Evolutionary conservation across 2,329 filamentous ascomycete genomes (phyloP).

Genomic region (Trematosphaeria pertusa): DNA sequence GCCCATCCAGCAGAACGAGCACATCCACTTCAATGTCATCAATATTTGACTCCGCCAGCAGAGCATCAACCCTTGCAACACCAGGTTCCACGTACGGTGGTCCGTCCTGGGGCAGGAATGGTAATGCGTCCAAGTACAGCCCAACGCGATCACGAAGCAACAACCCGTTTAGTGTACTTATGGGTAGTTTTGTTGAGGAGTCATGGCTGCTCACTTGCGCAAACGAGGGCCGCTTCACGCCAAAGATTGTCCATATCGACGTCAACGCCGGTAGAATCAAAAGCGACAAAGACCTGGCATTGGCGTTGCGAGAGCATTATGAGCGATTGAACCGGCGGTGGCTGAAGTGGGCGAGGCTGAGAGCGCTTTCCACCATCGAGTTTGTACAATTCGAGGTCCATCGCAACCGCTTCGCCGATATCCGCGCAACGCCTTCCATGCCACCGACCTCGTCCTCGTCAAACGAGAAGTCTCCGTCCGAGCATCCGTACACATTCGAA

Average conservation of each 20-base stretch:
- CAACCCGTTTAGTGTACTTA: slow-evolving; percentile 34
- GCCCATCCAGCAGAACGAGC: slow-evolving; percentile 29
- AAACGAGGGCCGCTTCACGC: slow-evolving; percentile 45
- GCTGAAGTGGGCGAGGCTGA: slow-evolving; percentile 40
- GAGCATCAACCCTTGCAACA: slow-evolving; percentile 34
- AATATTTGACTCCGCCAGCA: slow-evolving; percentile 34
- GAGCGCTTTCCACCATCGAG: slow-evolving; percentile 46
- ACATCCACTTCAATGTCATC: slow-evolving; percentile 35
- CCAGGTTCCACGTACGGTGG: slow-evolving; percentile 38
- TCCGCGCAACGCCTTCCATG: slow-evolving; percentile 47
- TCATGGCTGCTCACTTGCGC: slow-evolving; percentile 49
- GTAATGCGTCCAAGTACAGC: slow-evolving; percentile 31
- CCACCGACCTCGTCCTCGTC: slow-evolving; percentile 30
- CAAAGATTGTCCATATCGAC: slow-evolving; percentile 48
- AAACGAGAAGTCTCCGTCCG: slow-evolving; percentile 26
- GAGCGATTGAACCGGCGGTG: slow-evolving; percentile 41
- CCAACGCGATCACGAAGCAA: slow-evolving; percentile 27
- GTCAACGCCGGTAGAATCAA: slow-evolving; percentile 39
- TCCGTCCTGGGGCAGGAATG: slow-evolving; percentile 18
- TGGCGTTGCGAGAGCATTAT: slow-evolving; percentile 43
- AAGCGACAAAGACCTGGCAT: slow-evolving; percentile 46
- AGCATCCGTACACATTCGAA: slow-evolving; percentile 46
- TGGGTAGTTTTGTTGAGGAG: slow-evolving; percentile 28
- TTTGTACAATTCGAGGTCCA: slow-evolving; percentile 52
- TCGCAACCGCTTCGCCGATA: slow-evolving; percentile 50